phyloP scores from a whole-genome alignment of 768 basidiomycete genomes.

The Pulveroboletus sp. region DNA sequence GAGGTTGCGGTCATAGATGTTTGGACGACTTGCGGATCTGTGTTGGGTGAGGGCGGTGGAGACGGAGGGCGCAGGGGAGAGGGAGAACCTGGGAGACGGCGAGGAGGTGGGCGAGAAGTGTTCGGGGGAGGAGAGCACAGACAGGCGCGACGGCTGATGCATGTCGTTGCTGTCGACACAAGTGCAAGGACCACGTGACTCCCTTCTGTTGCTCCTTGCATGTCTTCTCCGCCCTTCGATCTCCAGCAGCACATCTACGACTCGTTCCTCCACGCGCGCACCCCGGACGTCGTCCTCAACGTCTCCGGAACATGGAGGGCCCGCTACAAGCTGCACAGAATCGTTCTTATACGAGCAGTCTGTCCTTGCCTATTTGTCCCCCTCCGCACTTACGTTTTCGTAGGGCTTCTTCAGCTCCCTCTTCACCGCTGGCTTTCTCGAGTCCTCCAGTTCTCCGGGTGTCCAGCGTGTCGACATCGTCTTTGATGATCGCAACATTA shows the following conservation, averaged over 20 bases:
- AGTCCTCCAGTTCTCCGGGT: conserved; percentile 39
- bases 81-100: conserved; percentile 65
- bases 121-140: conserved; percentile 51
- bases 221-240: conserved; percentile 44
- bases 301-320: conserved; percentile 67
- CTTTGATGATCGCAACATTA: conserved; percentile 86
- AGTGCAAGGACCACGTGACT: no score
- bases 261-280: conserved; percentile 64
- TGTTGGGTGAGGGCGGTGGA: conserved; percentile 39
- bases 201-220: no score
- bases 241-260: conserved; percentile 75
- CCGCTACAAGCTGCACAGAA: conserved; percentile 74
- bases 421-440: conserved; percentile 76
- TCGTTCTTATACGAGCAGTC: conserved; percentile 86
- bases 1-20: conserved; percentile 84
- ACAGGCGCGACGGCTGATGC: conserved; percentile 54
- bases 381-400: conserved; percentile 3
- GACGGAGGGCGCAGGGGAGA: conserved; percentile 48
- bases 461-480: conserved; percentile 59
- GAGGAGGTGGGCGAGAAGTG: conserved; percentile 47
- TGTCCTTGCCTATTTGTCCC: conserved; percentile 21
- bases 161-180: conserved; percentile 56
- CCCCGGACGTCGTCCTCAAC: conserved; percentile 73
- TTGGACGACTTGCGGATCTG: conserved; percentile 47
- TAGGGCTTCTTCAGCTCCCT: conserved; percentile 87